phyloP scores from a whole-genome alignment of 23 red algal genomes.

The Gracilaria caudata region DNA sequence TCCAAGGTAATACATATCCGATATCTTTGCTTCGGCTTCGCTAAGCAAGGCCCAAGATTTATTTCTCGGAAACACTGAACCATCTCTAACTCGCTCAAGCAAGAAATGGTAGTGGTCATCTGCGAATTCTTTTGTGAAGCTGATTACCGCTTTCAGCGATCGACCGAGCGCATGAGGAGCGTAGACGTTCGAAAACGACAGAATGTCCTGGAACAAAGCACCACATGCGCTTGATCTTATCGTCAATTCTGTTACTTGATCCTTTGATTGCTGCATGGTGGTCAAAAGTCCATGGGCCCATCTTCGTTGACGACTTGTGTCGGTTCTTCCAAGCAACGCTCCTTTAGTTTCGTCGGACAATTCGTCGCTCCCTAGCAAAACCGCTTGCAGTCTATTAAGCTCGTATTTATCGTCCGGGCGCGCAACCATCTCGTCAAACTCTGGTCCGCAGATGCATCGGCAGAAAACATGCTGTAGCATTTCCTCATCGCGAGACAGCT shows the following conservation, averaged over 20 bases:
- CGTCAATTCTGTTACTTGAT: conserved; percentile 38
- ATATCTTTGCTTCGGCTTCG: conserved; percentile 20
- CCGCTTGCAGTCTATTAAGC: conserved; percentile 16
- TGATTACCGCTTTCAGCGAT: conserved; percentile 30
- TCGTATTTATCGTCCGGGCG: conserved; percentile 9
- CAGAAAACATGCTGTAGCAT: conserved; percentile 29
- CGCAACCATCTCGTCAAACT: conserved; percentile 33
- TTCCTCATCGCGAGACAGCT: conserved; percentile 1
- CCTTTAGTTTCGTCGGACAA: conserved; percentile 30
- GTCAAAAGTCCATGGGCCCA: conserved; percentile 19
- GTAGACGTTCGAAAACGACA: conserved; percentile 44
- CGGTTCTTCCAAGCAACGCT: conserved; percentile 1
- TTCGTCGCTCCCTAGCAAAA: conserved; percentile 24
- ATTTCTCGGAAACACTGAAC: not conserved
- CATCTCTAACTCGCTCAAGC: not conserved
- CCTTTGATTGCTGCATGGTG: not conserved
- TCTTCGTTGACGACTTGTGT: conserved; percentile 22
- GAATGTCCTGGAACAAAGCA: conserved; percentile 32
- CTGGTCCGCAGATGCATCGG: conserved; percentile 19
- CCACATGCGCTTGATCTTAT: conserved; percentile 28
- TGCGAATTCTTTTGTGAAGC: conserved; percentile 14
- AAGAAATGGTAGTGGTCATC: conserved; percentile 7
- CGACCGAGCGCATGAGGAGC: not conserved
- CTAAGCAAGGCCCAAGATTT: conserved; percentile 27
- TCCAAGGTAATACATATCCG: conserved; percentile 11